Evolutionary conservation across 1,284 basidiomycete species (phyloP), one percentile per base, ranked within the genome.

Genomic region (Calocybe gambosa): DNA sequence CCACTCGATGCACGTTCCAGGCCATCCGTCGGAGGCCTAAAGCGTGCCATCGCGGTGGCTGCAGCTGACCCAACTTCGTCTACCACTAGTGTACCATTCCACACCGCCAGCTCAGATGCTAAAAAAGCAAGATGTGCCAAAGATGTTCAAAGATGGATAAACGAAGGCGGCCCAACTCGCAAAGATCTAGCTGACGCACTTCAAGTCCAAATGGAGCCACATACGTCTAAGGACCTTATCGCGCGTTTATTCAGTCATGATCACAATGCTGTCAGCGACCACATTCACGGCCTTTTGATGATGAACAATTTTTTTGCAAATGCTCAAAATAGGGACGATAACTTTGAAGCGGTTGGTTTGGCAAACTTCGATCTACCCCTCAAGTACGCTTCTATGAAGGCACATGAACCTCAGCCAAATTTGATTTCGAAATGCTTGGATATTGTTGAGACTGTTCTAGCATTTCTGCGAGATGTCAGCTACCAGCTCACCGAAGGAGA

Each of bases 191-290:
- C 87, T 33, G 95, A 98, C 39, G 70, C 85, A 10, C 72, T 99
- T 31, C 87, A 93, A 52, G 78, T 78, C 53, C 96, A 99, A 64
- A 96, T 97, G 89, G 93, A 96, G 56, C 75, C 83, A 1, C 78
- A 89, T 58, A 74, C 80, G 10, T 86, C 87, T 9, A 82, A 84
- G 48, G 87, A 92, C 5, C 68, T 98, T 2, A 64, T 88, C n/a
- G 68, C 77, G 4, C 79, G 82, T 29, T 74, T 99, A 37, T 99
- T 99, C 71, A 96, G 93, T 61, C 91, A 89, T 54, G 95, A 97
- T 60, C 95, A 99, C 64, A 90, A 89, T 55, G 91, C 93, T 1
- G 87, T 99, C 55, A 94, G 93, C 58, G 96, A 99, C 62, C 87
- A 89, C 58, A 78, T 97, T 49, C 73, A 77, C 19, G 96, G 88